Conservation (phyloP, 192 early-diverging fungal species). For the Radiomyces spectabilis region DNA sequence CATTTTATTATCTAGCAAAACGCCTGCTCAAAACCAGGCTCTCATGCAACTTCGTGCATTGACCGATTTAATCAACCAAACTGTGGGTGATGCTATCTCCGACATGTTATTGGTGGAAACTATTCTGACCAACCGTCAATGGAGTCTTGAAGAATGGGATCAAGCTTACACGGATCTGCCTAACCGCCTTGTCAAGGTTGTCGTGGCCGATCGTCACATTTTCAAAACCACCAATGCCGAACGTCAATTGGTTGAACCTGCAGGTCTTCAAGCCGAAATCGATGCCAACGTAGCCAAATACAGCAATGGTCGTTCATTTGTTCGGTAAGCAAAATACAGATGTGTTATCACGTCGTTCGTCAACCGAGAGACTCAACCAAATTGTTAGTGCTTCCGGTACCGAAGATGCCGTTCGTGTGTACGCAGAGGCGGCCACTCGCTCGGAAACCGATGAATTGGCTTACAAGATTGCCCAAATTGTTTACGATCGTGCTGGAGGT, state of each 20-base stretch:
- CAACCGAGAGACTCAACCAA: too few species aligned
- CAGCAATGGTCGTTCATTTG: slow-evolving; percentile 87
- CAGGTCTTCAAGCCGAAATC: slow-evolving; percentile 79
- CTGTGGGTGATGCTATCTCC: slow-evolving; percentile 96
- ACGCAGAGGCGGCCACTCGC: slow-evolving; percentile 94
- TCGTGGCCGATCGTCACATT: slow-evolving; percentile 72
- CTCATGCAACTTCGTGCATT: slow-evolving; percentile 74
- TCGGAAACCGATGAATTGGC: slow-evolving; percentile 84
- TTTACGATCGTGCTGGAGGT: slow-evolving; percentile 91
- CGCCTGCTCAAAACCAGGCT: slow-evolving; percentile 71
- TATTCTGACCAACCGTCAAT: slow-evolving; percentile 76
- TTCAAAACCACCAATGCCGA: slow-evolving; percentile 98
- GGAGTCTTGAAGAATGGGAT: slow-evolving; percentile 85
- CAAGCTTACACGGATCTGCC: slow-evolving; percentile 90
- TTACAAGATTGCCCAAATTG: slow-evolving; percentile 79
- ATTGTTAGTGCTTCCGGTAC: slow-evolving; percentile 88
- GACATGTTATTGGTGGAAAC: slow-evolving; percentile 95
- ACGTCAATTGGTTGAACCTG: slow-evolving; percentile 82
- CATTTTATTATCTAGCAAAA: slow-evolving; percentile 33
- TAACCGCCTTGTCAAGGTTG: slow-evolving; percentile 93
- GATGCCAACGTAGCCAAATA: slow-evolving; percentile 79
- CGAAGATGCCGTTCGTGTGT: slow-evolving; percentile 98
- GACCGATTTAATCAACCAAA: slow-evolving; percentile 95
- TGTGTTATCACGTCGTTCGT: too few species aligned
- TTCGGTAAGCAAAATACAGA: slow-evolving; percentile 69